Evolutionary conservation across 2,329 filamentous ascomycete genomes (phyloP).

Genomic region (Nigrospora sphaerica): DNA sequence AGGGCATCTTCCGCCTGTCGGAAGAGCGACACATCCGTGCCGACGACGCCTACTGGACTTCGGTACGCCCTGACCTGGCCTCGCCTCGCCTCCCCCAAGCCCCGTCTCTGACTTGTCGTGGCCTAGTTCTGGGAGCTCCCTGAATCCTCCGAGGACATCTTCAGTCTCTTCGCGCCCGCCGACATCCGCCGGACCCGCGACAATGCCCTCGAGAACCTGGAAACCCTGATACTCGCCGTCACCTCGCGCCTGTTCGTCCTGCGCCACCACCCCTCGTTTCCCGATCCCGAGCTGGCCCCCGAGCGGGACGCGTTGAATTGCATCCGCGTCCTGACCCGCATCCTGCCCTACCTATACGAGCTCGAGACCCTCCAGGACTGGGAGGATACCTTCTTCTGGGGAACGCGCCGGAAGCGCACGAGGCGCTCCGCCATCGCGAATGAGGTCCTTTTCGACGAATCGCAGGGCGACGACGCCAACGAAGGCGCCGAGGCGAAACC

Average conservation of each 20-base stretch:
- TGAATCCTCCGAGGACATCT: constrained; percentile 91
- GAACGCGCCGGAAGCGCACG: constrained; percentile 62
- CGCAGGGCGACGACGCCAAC: constrained; percentile 42
- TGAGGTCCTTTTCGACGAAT: constrained; percentile 81
- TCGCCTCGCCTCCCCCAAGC: not conserved
- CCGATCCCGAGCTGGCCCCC: constrained; percentile 75
- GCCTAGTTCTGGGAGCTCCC: constrained; percentile 91
- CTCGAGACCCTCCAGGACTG: constrained; percentile 73
- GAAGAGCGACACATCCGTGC: constrained; percentile 82
- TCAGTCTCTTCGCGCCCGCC: constrained; percentile 85
- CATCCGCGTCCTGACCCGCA: constrained; percentile 78
- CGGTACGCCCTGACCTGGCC: constrained; percentile 47
- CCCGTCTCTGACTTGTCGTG: not conserved
- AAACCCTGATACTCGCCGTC: constrained; percentile 78
- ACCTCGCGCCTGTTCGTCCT: constrained; percentile 77
- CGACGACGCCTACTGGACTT: constrained; percentile 88
- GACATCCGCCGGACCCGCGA: constrained; percentile 87
- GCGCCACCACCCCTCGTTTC: constrained; percentile 85
- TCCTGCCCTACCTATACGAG: constrained; percentile 90
- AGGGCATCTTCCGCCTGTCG: constrained; percentile 94
- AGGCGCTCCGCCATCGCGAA: constrained; percentile 56
- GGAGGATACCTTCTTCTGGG: constrained; percentile 95
- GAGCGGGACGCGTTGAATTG: constrained; percentile 89
- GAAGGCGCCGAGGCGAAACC: constrained; percentile 34
- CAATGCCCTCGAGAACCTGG: constrained; percentile 76